phyloP scores from a whole-genome alignment of 345 rosid species.

The Populus alba region DNA sequence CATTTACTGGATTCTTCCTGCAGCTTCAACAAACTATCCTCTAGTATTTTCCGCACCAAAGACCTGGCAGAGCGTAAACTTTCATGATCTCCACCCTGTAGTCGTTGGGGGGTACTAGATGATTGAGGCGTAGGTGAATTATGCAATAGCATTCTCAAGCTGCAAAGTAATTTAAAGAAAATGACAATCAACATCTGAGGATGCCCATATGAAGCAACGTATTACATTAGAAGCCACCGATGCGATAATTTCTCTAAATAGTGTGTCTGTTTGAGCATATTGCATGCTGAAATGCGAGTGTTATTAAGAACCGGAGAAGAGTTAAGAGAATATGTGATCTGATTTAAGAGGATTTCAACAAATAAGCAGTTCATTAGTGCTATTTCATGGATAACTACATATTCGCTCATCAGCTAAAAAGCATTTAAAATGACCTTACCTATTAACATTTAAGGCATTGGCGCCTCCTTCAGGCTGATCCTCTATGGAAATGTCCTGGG shows the following conservation, averaged over 20 bases:
- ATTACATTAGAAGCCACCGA: not conserved
- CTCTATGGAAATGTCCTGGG: conserved; percentile 27
- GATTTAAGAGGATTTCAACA: conserved; percentile 2
- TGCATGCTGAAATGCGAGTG: not conserved
- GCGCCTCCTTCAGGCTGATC: conserved; percentile 39
- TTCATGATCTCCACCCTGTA: conserved; percentile 62
- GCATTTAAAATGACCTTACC: conserved; percentile 23
- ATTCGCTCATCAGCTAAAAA: not conserved
- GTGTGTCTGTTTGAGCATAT: not conserved
- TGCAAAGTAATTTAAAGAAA: conserved; percentile 16
- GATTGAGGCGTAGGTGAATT: conserved; percentile 22
- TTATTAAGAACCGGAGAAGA: not conserved
- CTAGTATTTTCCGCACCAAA: conserved; percentile 64
- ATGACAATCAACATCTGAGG: conserved; percentile 8
- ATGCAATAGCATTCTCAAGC: conserved; percentile 32
- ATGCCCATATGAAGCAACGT: not conserved
- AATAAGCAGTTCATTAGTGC: not conserved
- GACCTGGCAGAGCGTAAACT: conserved; percentile 50
- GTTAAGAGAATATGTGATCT: not conserved
- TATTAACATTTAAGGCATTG: conserved; percentile 32
- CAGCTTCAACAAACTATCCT: conserved; percentile 40
- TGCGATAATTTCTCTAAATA: not conserved
- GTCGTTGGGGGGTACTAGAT: conserved; percentile 43
- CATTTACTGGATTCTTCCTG: conserved; percentile 21
- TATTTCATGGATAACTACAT: conserved; percentile 5